Evolutionary conservation across 192 early-diverging fungal genomes (phyloP).

Genomic region (Entophlyctis luteolus): DNA sequence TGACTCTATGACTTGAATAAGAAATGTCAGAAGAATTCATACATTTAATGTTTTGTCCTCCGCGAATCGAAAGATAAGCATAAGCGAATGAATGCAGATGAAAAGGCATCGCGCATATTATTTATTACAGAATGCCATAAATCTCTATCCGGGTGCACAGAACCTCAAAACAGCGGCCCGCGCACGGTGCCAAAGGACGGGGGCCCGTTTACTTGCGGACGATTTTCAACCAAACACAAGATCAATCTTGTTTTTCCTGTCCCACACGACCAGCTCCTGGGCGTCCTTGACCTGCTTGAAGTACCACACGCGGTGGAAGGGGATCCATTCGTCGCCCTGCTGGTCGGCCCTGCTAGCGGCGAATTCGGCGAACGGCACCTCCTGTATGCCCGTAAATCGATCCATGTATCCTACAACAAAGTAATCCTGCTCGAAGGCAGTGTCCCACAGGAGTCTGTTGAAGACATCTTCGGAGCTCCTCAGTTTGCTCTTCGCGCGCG

Average conservation of each 20-base stretch:
- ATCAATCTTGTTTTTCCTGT: conserved; percentile 17
- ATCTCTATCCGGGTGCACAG: no score
- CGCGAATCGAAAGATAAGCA: no score
- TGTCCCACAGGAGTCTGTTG: conserved; percentile 30
- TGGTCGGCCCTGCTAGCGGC: conserved; percentile 5
- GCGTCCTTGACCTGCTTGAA: conserved; percentile 13
- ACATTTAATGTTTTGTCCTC: no score
- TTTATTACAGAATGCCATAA: no score
- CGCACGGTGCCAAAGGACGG: no score
- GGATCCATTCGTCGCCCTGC: conserved; percentile 30
- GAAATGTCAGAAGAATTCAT: no score
- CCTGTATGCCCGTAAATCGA: conserved; percentile 29
- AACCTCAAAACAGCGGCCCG: no score
- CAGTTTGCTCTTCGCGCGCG: conserved; percentile 12
- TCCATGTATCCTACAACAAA: conserved; percentile 32
- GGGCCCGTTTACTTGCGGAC: no score
- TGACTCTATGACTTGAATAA: no score
- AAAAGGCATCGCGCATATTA: no score
- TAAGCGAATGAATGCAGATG: no score
- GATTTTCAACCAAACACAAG: conserved; percentile 1
- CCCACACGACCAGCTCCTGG: conserved; percentile 21
- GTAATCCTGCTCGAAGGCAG: background rate
- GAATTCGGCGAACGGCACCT: conserved; percentile 22
- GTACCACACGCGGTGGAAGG: conserved; percentile 34
- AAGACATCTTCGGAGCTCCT: conserved; percentile 29